phyloP scores from a whole-genome alignment of 2,329 filamentous ascomycete genomes.

The Pestalotiopsis sp. region DNA sequence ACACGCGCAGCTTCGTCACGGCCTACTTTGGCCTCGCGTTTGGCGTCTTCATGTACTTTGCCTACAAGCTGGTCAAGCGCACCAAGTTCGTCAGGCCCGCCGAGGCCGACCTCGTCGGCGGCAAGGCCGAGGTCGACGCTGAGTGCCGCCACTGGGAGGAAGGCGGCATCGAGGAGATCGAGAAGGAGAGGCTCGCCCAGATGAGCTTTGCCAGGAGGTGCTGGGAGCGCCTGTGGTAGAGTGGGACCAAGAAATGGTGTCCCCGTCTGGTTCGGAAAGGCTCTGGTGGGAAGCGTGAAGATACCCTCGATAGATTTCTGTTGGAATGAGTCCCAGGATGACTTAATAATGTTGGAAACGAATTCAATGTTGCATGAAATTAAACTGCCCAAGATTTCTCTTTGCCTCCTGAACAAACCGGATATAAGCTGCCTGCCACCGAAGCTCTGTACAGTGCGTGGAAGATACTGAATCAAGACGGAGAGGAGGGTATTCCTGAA shows the following conservation, averaged over 20 bases:
- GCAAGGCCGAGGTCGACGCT: conserved; percentile 66
- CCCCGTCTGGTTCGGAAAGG: background rate
- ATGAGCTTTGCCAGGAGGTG: conserved; percentile 35
- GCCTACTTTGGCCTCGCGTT: conserved; percentile 55
- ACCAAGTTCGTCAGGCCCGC: conserved; percentile 56
- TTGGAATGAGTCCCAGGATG: no score
- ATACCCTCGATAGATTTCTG: background rate
- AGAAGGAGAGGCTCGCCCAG: conserved; percentile 33
- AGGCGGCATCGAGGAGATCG: conserved; percentile 46
- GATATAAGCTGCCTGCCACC: no score
- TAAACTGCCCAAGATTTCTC: no score
- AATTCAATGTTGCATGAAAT: no score
- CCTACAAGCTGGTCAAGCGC: conserved; percentile 66
- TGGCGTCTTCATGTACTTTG: conserved; percentile 56
- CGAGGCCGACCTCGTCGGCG: conserved; percentile 62
- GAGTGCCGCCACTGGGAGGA: conserved; percentile 45
- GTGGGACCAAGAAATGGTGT: no score
- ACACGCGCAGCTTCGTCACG: conserved; percentile 48
- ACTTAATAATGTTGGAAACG: no score
- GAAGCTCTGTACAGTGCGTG: no score
- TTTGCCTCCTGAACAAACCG: no score
- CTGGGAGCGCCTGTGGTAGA: conserved; percentile 41
- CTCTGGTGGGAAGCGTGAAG: background rate
- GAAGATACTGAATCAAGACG: no score
- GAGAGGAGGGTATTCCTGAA: no score